A percentile compares a stretch with the other conserved stretches of the same genome.
Conservation (phyloP, 1,284 basidiomycete genomes). For the Coniferiporia weirii region DNA sequence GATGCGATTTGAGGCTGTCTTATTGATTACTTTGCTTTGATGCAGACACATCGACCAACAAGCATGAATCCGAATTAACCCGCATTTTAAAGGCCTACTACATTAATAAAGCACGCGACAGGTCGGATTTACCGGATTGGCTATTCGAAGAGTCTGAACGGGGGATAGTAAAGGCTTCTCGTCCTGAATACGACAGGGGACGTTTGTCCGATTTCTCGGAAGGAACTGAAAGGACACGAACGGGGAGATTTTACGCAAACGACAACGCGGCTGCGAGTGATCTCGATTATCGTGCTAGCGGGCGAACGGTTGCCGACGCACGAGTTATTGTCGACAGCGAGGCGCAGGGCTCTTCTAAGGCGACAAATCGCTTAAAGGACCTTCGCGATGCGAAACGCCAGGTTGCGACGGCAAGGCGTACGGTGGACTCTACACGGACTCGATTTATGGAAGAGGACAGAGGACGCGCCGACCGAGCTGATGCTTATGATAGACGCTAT, state of each 20-base stretch:
- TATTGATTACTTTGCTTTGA: background rate
- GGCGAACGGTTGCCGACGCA: constrained; percentile 7
- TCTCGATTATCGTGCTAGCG: background rate
- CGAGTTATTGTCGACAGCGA: constrained; percentile 17
- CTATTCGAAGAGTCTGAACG: constrained; percentile 58
- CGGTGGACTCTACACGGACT: background rate
- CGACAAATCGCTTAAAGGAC: constrained; percentile 45
- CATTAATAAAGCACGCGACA: constrained; percentile 51
- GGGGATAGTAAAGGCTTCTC: constrained; percentile 22
- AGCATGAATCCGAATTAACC: constrained; percentile 51
- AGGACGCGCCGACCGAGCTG: background rate
- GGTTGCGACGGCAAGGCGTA: constrained; percentile 22
- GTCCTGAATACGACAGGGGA: constrained; percentile 20
- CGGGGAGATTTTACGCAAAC: constrained; percentile 1
- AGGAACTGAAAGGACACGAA: no score
- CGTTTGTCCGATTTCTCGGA: no score
- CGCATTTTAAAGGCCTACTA: constrained; percentile 66
- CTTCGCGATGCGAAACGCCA: constrained; percentile 49
- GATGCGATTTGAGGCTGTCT: background rate
- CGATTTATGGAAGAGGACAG: background rate
- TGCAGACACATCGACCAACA: background rate
- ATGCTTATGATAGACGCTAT: background rate
- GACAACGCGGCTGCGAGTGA: background rate
- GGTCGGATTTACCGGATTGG: constrained; percentile 61
- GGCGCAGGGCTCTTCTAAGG: constrained; percentile 31